Conservation (phyloP, 1,284 basidiomycete species). For the Ustilago nuda region DNA sequence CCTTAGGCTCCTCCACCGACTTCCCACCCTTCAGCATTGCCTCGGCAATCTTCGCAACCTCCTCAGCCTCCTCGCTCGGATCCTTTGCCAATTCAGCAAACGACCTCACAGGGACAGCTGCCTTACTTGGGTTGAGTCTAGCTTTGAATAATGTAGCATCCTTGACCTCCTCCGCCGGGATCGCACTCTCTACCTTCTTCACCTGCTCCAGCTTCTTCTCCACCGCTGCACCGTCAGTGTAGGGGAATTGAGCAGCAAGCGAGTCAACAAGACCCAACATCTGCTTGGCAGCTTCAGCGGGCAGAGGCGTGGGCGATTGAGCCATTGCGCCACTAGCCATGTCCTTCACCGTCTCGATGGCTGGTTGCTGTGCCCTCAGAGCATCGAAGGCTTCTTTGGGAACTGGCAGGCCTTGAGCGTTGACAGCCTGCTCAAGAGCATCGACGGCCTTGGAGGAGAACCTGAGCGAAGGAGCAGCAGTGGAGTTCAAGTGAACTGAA, state of each 20-base stretch:
- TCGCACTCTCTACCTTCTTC: constrained; percentile 69
- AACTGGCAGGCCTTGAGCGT: constrained; percentile 73
- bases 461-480: constrained; percentile 73
- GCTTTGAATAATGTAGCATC: constrained; percentile 81
- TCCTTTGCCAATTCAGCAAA: constrained; percentile 45
- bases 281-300: constrained; percentile 72
- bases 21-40: constrained; percentile 12
- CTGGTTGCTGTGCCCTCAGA: constrained; percentile 73
- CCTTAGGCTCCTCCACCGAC: constrained; percentile 33
- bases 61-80: constrained; percentile 39
- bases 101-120: constrained; percentile 70
- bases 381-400: constrained; percentile 73
- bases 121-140: constrained; percentile 71
- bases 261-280: constrained; percentile 74
- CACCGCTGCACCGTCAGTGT: constrained; percentile 60
- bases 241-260: constrained; percentile 75
- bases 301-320: constrained; percentile 67
- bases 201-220: constrained; percentile 73
- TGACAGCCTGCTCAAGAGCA: constrained; percentile 76
- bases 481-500: constrained; percentile 68
- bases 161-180: constrained; percentile 74
- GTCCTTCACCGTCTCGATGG: constrained; percentile 64
- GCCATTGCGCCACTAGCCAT: constrained; percentile 55
- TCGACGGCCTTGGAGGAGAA: constrained; percentile 78
- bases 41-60: constrained; percentile 28